A percentile compares a stretch with the other conserved stretches of the same genome.
Evolutionary conservation across 164 flowering plant species (phyloP).

Genomic region (Paratinospora sagittata): DNA sequence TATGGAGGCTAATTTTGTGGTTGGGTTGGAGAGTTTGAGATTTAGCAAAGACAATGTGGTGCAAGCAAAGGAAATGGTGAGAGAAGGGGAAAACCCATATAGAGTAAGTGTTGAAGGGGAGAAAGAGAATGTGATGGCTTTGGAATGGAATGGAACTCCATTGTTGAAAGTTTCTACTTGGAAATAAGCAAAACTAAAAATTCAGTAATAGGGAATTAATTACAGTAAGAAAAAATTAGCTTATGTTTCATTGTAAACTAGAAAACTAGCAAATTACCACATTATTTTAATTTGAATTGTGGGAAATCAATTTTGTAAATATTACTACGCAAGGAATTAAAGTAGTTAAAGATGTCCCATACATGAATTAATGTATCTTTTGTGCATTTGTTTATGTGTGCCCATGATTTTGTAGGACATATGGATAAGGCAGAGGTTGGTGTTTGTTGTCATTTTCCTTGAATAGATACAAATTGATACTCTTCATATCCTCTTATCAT

Average conservation of each 20-base stretch:
- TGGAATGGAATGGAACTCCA: constrained; percentile 38
- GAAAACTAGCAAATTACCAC: neutral
- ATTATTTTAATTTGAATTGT: neutral
- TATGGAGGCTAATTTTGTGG: constrained; percentile 1
- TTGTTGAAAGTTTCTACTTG: constrained; percentile 37
- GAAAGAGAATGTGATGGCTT: constrained; percentile 26
- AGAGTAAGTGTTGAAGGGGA: constrained; percentile 25
- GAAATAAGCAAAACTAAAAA: constrained; percentile 17
- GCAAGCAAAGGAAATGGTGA: constrained; percentile 36
- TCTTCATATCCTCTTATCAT: no score
- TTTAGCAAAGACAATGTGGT: constrained; percentile 25
- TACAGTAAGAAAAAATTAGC: no score
- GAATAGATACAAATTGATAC: no score
- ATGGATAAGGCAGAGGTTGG: no score
- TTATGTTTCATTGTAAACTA: neutral
- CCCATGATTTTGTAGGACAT: no score
- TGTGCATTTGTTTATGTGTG: no score
- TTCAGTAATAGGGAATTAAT: neutral
- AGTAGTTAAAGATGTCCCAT: neutral
- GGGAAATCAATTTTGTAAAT: neutral
- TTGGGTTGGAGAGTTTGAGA: constrained; percentile 21
- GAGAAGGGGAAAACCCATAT: constrained; percentile 24
- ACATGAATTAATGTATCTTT: no score
- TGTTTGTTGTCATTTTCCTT: no score
- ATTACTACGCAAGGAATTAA: neutral